Conservation (phyloP, 2,329 filamentous ascomycete species). For the Penicillium sp. region DNA sequence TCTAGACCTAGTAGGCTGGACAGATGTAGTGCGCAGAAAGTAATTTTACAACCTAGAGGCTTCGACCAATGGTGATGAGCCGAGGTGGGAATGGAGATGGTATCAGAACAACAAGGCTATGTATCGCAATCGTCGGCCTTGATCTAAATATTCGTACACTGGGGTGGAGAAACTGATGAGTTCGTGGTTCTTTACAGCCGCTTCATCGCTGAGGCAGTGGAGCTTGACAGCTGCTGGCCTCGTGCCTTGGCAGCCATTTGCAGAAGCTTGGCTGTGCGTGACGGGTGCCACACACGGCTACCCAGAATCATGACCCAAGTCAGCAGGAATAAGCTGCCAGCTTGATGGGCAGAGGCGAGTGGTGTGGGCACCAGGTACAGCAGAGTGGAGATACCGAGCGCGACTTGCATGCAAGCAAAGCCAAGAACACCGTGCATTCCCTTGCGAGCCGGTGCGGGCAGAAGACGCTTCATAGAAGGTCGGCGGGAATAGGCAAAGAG, state of each 20-base stretch:
- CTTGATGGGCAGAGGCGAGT: constrained; percentile 86
- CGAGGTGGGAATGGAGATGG: constrained; percentile 23
- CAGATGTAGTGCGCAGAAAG: not conserved
- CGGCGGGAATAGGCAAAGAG: constrained; percentile 76
- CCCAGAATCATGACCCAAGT: constrained; percentile 76
- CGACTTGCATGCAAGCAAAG: constrained; percentile 73
- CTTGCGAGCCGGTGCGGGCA: constrained; percentile 55
- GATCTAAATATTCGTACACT: constrained; percentile 16
- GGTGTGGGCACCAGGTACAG: constrained; percentile 89
- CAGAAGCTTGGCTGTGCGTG: constrained; percentile 56
- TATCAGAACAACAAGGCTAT: constrained; percentile 12
- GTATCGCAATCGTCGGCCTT: constrained; percentile 1
- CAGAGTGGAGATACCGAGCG: constrained; percentile 81
- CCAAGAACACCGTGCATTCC: constrained; percentile 76
- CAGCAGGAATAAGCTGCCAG: constrained; percentile 76
- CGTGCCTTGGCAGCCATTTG: constrained; percentile 38
- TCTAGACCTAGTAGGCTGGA: too few relatives aligned
- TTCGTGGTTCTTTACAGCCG: constrained; percentile 5
- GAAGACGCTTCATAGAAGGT: constrained; percentile 51
- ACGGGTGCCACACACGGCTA: constrained; percentile 69
- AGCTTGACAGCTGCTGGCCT: constrained; percentile 21
- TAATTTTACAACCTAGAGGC: constrained; percentile 22
- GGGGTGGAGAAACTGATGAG: not conserved
- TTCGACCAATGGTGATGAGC: not conserved
- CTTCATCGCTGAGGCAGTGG: constrained; percentile 21